Evolutionary conservation across 148 eudicot genomes (phyloP).

Genomic region (Gaultheria prostrata): DNA sequence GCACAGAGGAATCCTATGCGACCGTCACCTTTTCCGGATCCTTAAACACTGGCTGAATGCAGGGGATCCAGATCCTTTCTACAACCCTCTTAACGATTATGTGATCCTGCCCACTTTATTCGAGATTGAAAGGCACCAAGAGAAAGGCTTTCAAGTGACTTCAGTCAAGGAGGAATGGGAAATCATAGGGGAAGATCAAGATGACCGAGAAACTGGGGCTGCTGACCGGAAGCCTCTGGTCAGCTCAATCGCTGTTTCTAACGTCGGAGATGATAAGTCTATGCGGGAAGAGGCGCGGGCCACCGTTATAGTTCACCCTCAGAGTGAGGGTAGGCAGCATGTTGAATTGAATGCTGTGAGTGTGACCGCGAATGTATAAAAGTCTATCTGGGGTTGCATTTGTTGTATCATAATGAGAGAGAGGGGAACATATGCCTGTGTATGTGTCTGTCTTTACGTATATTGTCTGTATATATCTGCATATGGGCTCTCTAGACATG

Average conservation of each 20-base stretch:
- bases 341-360: constrained; percentile 47
- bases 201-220: constrained; percentile 14
- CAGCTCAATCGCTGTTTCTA: constrained; percentile 32
- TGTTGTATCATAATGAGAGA: not conserved
- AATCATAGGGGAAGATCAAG: constrained; percentile 36
- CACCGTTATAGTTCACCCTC: constrained; percentile 35
- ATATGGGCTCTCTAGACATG: not conserved
- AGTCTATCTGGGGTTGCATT: not conserved
- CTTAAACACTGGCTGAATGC: constrained; percentile 85
- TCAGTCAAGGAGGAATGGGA: constrained; percentile 86
- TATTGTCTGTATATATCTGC: not conserved
- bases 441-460: not conserved
- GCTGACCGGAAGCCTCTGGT: constrained; percentile 24
- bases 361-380: constrained; percentile 37
- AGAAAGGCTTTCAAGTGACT: constrained; percentile 44
- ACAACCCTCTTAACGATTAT: constrained; percentile 84
- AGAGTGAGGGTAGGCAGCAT: constrained; percentile 40
- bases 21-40: constrained; percentile 80
- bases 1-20: constrained; percentile 87
- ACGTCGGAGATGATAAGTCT: constrained; percentile 25
- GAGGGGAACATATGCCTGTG: not conserved
- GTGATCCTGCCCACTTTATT: constrained; percentile 81
- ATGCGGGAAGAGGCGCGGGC: constrained; percentile 45
- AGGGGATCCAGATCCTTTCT: constrained; percentile 80
- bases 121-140: constrained; percentile 55